Percentiles rank a stretch among this genome's conserved stretches.
phyloP scores from a whole-genome alignment of 805 yeast species.

The Komagataella phaffii region DNA sequence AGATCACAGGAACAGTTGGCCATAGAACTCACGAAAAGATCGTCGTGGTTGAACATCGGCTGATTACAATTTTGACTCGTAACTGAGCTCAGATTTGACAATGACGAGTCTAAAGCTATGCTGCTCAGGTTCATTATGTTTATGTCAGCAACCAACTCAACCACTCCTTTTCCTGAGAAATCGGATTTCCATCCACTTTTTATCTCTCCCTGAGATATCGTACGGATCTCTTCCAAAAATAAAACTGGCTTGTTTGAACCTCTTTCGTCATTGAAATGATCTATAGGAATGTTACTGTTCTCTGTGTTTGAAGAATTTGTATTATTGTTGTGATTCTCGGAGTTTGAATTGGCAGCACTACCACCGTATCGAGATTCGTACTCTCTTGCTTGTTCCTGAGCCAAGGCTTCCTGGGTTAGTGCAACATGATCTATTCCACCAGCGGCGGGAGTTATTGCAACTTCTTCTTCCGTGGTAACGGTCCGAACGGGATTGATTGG shows the following conservation, averaged over 20 bases:
- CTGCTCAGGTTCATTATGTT: slow-evolving; percentile 46
- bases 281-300: not conserved
- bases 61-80: slow-evolving; percentile 18
- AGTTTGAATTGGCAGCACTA: slow-evolving; percentile 1
- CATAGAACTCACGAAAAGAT: slow-evolving; percentile 7
- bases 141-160: slow-evolving; percentile 68
- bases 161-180: slow-evolving; percentile 61
- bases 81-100: slow-evolving; percentile 14
- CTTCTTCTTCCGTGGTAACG: not conserved
- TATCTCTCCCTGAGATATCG: slow-evolving; percentile 67
- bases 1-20: slow-evolving; percentile 68
- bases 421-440: not conserved
- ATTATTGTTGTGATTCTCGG: not conserved
- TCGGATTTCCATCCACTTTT: slow-evolving; percentile 95
- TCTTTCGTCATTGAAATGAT: slow-evolving; percentile 6
- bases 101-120: slow-evolving; percentile 22
- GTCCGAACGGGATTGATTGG: not conserved
- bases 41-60: slow-evolving; percentile 13
- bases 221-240: slow-evolving; percentile 60
- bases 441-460: not conserved
- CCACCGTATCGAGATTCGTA: not conserved
- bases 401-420: not conserved
- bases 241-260: slow-evolving; percentile 21
- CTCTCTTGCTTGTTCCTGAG: not conserved
- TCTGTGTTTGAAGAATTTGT: not conserved